Evolutionary conservation across 2,329 filamentous ascomycete genomes (phyloP).

Genomic region (Fusarium sp.): DNA sequence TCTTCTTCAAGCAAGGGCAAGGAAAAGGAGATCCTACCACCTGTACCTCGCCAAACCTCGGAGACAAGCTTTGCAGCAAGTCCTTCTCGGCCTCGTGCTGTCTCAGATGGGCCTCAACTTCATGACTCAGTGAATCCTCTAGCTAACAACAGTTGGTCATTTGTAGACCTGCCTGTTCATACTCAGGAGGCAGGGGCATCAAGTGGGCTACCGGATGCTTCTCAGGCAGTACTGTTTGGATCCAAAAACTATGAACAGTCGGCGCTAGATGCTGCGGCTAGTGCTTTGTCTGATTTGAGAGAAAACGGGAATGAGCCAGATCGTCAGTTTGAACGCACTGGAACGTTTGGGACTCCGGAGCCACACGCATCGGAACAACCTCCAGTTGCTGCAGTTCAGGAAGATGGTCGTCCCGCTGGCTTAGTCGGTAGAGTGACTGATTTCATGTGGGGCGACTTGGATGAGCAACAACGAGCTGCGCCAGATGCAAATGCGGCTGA

Average conservation of each 20-base stretch:
- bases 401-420: constrained; percentile 31
- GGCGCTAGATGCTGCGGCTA: background rate
- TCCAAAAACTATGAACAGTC: background rate
- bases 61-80: constrained; percentile 17
- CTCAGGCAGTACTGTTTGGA: background rate
- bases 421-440: constrained; percentile 55
- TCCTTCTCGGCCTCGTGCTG: constrained; percentile 57
- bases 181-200: constrained; percentile 8
- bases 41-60: constrained; percentile 11
- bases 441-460: constrained; percentile 69
- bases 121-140: constrained; percentile 58
- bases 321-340: constrained; percentile 5
- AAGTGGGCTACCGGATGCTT: background rate
- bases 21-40: constrained; percentile 17
- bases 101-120: constrained; percentile 63
- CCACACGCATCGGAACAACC: constrained; percentile 9
- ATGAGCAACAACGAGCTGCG: constrained; percentile 42
- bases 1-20: constrained; percentile 25
- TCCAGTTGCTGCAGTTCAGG: constrained; percentile 12
- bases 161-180: constrained; percentile 51
- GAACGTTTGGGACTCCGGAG: background rate
- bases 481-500: constrained; percentile 55
- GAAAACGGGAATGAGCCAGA: background rate
- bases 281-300: background rate
- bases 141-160: constrained; percentile 69